Base-by-base conservation (phyloP, 148 eudicot genomes). In the Rheum nobile region DNA sequence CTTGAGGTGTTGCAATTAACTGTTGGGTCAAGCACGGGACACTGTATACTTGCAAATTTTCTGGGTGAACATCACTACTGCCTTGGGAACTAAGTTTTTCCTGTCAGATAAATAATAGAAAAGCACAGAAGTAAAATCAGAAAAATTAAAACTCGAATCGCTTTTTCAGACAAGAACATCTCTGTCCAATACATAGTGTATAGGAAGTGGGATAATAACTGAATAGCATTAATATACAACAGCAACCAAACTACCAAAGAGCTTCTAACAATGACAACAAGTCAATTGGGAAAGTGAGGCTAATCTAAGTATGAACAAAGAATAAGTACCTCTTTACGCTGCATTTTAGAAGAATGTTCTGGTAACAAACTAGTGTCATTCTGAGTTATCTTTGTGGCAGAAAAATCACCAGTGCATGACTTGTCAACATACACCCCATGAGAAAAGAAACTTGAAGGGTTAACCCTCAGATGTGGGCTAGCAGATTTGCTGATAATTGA, bases 311-410 rank as follows among this genome's bases (percentile, higher is more conserved):
- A 46, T 46, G 52, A 46, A 17, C n/a, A 14, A 37, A 73, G n/a
- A 75, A 78, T 28, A 52, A 26, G 16, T 90, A 92, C 97, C 92
- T 85, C 80, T 72, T 77, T 78, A 44, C 75, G 43, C 54, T 69
- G 84, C 80, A 75, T 68, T 78, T 74, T 47, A 38, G 73, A 71
- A 19, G 74, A 57, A 43, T 76, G 34, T 68, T 75, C 63, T 57
- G 24, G 84, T 76, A 41, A 82, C 77, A 78, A 46, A 77, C 24
- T 43, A 17, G 17, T 46, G 75, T 35, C 6, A 29, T 77, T 75
- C 71, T 71, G 44, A 71, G 69, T 19, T 57, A 77, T 38, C 61
- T 70, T 75, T 24, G 67, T 42, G 42, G 73, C 76, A 57, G 79
- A 52, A 74, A 76, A 59, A 76, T 71, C 76, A 73, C 71, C 42